These are phyloP conservation scores for Glycine latifolia DNA, from an alignment of 306 rosid genomes.

Conservation along the genomic window DNA sequence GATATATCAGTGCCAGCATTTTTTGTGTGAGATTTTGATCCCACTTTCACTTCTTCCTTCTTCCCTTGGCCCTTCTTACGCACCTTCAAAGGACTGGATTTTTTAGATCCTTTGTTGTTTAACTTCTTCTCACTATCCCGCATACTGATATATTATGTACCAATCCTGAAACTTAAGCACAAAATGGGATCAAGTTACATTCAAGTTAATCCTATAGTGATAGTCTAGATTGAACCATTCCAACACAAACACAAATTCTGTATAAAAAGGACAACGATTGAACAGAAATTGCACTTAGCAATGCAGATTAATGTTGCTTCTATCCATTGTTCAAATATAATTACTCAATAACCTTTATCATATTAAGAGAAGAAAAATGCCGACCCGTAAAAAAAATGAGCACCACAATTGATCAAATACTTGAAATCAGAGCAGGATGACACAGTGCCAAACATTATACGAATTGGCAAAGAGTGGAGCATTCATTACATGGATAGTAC, in stretches of 20 bases:
- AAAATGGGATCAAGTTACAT: constrained; percentile 22
- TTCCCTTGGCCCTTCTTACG: constrained; percentile 55
- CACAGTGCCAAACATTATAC: constrained; percentile 6
- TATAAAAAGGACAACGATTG: background rate
- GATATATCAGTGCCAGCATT: constrained; percentile 50
- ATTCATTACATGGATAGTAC: constrained; percentile 33
- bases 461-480: constrained; percentile 29
- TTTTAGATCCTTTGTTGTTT: constrained; percentile 54
- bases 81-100: constrained; percentile 48
- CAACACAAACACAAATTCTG: constrained; percentile 24
- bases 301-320: constrained; percentile 13
- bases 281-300: constrained; percentile 7
- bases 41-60: constrained; percentile 50
- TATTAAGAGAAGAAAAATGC: constrained; percentile 5
- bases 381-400: background rate
- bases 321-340: background rate
- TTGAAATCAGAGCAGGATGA: constrained; percentile 31
- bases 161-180: constrained; percentile 47
- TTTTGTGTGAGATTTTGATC: constrained; percentile 51
- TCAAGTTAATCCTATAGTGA: background rate
- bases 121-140: constrained; percentile 58
- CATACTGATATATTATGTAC: constrained; percentile 58
- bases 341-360: background rate
- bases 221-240: constrained; percentile 9
- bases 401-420: constrained; percentile 15